phyloP scores from a whole-genome alignment of 2,329 filamentous ascomycete genomes.

The Penicillium paneum region DNA sequence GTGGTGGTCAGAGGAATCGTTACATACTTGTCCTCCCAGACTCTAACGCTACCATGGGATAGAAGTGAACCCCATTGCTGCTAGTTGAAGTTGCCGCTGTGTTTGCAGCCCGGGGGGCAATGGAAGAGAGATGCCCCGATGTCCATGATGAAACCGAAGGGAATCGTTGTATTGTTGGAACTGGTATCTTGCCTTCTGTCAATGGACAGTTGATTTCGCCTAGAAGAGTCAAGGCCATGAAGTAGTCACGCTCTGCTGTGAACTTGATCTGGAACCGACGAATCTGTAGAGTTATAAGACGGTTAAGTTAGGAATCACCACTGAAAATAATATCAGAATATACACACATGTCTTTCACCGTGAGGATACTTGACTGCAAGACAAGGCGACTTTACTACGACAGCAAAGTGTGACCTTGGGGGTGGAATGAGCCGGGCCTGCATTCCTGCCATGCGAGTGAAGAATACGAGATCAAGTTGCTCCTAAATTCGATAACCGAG shows the following conservation, averaged over 20 bases:
- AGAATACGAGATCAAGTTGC: conserved; percentile 39
- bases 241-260: conserved; percentile 39
- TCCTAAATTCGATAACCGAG: conserved; percentile 31
- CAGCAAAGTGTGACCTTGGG: conserved; percentile 34
- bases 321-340: neutral
- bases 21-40: conserved; percentile 12
- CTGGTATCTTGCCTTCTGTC: conserved; percentile 35
- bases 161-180: conserved; percentile 19
- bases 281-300: conserved; percentile 25
- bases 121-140: conserved; percentile 12
- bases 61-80: conserved; percentile 2
- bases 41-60: conserved; percentile 1
- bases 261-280: conserved; percentile 49
- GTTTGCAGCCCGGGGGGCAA: neutral
- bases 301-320: neutral
- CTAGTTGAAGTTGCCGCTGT: conserved; percentile 3
- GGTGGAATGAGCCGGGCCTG: conserved; percentile 15
- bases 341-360: conserved; percentile 29
- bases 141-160: conserved; percentile 30
- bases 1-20: neutral
- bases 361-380: conserved; percentile 46
- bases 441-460: conserved; percentile 27
- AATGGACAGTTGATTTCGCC: conserved; percentile 44
- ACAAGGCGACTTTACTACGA: conserved; percentile 46
- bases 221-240: conserved; percentile 41